These are phyloP conservation scores for Tetraselmis chui DNA, from an alignment of 139 green algal genomes.

Conservation along the genomic window DNA sequence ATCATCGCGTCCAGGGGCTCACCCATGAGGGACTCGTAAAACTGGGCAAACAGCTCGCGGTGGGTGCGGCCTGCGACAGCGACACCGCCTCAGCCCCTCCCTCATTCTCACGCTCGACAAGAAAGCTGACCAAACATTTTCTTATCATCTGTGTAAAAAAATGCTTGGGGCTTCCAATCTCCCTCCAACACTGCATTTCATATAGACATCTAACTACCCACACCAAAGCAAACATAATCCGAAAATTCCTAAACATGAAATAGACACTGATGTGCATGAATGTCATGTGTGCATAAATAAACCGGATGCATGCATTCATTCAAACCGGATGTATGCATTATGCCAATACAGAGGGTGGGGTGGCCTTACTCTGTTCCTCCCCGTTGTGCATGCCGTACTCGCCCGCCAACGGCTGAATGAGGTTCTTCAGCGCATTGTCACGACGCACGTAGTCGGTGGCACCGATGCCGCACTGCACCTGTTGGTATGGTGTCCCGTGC, in stretches of 20 bases:
- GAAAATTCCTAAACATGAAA: neutral
- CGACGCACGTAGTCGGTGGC: conserved; percentile 69
- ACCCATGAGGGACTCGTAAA: conserved; percentile 63
- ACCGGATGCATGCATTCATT: neutral
- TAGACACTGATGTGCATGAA: neutral
- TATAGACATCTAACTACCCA: neutral
- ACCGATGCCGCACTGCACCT: conserved; percentile 76
- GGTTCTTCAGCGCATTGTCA: conserved; percentile 74
- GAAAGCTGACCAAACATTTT: too few relatives aligned
- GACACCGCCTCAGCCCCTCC: too few relatives aligned
- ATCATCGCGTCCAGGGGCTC: conserved; percentile 58
- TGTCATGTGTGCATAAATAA: neutral
- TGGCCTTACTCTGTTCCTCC: conserved; percentile 56
- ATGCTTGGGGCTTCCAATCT: too few relatives aligned
- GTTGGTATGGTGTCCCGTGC: too few relatives aligned
- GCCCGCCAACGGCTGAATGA: conserved; percentile 87
- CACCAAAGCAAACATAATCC: conserved; percentile 1
- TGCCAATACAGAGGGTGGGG: neutral
- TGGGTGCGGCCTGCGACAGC: too few relatives aligned
- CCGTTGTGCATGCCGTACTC: conserved; percentile 92
- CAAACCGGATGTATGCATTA: neutral
- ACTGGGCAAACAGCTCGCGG: conserved; percentile 83
- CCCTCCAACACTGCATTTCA: conserved; percentile 35
- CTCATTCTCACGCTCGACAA: too few relatives aligned
- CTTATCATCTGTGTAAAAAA: too few relatives aligned